Conservation (phyloP, 805 yeast species). For the Yarrowia deformans region DNA sequence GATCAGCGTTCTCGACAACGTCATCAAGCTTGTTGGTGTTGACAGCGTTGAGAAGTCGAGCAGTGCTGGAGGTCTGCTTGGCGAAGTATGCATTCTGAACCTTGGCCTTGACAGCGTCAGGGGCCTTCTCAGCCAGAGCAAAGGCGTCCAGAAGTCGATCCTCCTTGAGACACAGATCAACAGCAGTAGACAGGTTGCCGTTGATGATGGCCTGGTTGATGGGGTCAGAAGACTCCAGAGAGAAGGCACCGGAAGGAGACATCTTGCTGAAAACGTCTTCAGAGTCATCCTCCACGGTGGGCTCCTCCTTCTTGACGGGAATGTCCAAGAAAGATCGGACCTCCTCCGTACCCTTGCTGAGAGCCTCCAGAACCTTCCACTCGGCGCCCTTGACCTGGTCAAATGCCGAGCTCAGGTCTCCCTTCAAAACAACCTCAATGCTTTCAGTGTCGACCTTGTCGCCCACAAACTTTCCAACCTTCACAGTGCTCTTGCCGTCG, state of each 20-base stretch:
- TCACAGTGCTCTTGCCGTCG: conserved; percentile 54
- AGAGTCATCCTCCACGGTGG: conserved; percentile 42
- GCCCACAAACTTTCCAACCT: conserved; percentile 55
- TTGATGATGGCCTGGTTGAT: conserved; percentile 61
- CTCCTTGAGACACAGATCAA: conserved; percentile 67
- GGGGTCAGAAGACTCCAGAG: conserved; percentile 45
- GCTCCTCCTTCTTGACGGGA: conserved; percentile 41
- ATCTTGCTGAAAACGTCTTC: conserved; percentile 49
- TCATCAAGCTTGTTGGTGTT: conserved; percentile 64
- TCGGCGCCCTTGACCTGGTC: conserved; percentile 31
- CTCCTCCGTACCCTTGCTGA: conserved; percentile 34
- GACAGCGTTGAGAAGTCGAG: conserved; percentile 76
- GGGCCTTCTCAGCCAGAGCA: conserved; percentile 72
- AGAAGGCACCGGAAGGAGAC: conserved; percentile 49
- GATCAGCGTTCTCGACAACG: conserved; percentile 77
- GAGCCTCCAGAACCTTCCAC: conserved; percentile 38
- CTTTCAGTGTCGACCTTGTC: conserved; percentile 53
- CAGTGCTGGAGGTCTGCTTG: conserved; percentile 59
- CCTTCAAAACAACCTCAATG: conserved; percentile 61
- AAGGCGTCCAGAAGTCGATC: conserved; percentile 79
- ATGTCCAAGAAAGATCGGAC: conserved; percentile 21
- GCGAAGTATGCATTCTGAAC: conserved; percentile 76
- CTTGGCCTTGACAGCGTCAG: conserved; percentile 62
- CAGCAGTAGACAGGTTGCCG: conserved; percentile 72
- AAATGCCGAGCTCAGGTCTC: conserved; percentile 54